Evolutionary conservation across 2,329 filamentous ascomycete species (phyloP), one percentile per base, ranked within the genome.

Genomic region (Fulvia fulva): DNA sequence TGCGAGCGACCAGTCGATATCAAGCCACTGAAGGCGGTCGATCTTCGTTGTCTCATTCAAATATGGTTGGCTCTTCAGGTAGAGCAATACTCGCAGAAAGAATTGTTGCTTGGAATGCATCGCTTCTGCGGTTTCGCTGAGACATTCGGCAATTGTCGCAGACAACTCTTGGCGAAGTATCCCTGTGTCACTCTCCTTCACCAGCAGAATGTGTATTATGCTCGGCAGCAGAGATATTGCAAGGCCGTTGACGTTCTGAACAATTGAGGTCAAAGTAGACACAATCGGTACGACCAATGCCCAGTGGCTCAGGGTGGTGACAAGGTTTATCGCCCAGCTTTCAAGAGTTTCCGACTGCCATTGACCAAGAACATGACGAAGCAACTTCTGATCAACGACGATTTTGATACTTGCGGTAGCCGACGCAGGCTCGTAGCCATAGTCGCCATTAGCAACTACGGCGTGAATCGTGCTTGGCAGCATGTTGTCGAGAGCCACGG

Each of bases 11-110:
- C 88, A 88, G 70, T 97, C 88, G 25, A 97, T 77, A 25, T 96
- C 88, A 19, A 99, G 81, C 95, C 95, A 99, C 52, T 83, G 80
- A 51, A 87, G 80, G 57, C 94, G 84, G 65, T 96, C 90, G 7
- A 87, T 87, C 64, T 89, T 87, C 0, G 90, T 96, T 0, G 78
- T 76, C 72, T 99, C 94, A 12, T 85, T 82, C 0, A 89, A 89
- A 14, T 87, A 76, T 26, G 83, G 80, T 69, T 95, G 92, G 3
- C 88, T 91, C 37, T 91, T 85, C n/a, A 99, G 81, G 70, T 97
- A 99, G 2, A 99, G 77, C 28, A 99, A 79, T 3, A 87, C 84
- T 62, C 90, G 88, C 41, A 97, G 81, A 0, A 96, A 77, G 34
- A 94, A 81, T 60, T 85, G 86, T 52, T 88, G 76, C 66, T 90